Base-by-base conservation (phyloP, 2,329 filamentous ascomycete genomes). In the Aspergillus pseudoglaucus region DNA sequence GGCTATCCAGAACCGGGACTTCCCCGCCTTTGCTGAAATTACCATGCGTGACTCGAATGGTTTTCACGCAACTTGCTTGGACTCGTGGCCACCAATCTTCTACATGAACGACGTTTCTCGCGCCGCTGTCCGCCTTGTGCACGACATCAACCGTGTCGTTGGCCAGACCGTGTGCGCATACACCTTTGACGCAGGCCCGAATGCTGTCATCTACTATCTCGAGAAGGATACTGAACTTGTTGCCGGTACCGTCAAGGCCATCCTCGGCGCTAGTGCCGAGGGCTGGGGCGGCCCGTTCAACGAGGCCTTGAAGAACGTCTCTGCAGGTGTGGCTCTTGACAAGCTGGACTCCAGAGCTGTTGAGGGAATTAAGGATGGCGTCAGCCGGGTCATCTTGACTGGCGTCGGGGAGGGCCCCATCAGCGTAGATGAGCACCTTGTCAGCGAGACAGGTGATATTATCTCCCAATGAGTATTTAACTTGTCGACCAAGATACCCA, bases 31-130 rank as follows among this genome's bases (percentile, higher is more conserved):
- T 64, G 93, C 86, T 20, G 83, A 88, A 66, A 80, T 96, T 53
- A 95, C 93, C 14, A 98, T 96, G 90, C 85, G 84, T 68, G 93
- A 98, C 67, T 94, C 87, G 65, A 98, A 98, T 75, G 88, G 84
- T 50, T 98, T 98, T 82, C 93, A 98, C 70, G 88, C 93, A 33
- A 89, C 85, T 48, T 97, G 93, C 68, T 76, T 94, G 59, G 93
- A 98, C 67, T 97, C 93, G 1, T 90, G 89, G 72, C 93, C 94
- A 40, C 93, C 94, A 15, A 98, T 98, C 65, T 96, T 95, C 72
- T 98, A 98, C 77, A 84, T 98, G 78, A 98, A 96, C 72, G 93
- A 98, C 66, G 84, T 91, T 14, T 91, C 86, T 17, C 78, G 87
- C 33, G 89, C 91, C 1, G 90, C 91, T 5, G 88, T 98, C 51